Base-by-base conservation (phyloP, 345 rosid species). In the Schrenkiella parvula region DNA sequence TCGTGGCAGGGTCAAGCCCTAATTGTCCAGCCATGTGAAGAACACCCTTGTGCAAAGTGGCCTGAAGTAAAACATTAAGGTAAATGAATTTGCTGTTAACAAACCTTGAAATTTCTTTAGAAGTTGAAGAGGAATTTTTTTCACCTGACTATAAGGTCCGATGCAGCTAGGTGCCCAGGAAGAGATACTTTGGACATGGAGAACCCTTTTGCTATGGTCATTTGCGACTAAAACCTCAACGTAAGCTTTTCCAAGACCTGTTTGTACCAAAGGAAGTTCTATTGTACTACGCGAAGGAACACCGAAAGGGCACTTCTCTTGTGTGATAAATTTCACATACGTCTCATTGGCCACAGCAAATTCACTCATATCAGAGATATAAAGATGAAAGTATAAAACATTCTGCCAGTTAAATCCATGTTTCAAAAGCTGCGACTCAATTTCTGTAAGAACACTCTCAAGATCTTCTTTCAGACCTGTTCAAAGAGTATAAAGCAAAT, bases 121-220 rank as follows among this genome's bases (percentile, higher is more conserved):
- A 53, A 63, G 29, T 50, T 13, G 2, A 64, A 2, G 8, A 64
- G 29, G 23, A 44, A 19, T 18, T 0, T 1, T 12, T 25, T 41
- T 43, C 77, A 89, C 99, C 95, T 95, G 99, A 77, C 99, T 91
- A 69, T 91, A 95, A 58, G 99, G 99, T 66, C 99, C 99, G 41
- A 95, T 95, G 87, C 99, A 91, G 80, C 99, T 89, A 38, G 99
- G 99, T 63, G 99, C 99, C 99, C 99, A 95, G 58, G 85, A 84
- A 39, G 99, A 95, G 58, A 91, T 91, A 77, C 98, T 95, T 65
- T 91, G 98, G 4, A 95, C 99, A 74, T 95, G 99, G 76, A 91
- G 86, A 76, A 89, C 99, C 68, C 81, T 89, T 84, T 91, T 89
- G 84, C 86, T 84, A 48, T 78, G 83, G 65, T 86, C 85, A 68